These are phyloP conservation scores for Oidium heveae DNA, from an alignment of 2,329 filamentous ascomycete genomes.

Conservation along the genomic window DNA sequence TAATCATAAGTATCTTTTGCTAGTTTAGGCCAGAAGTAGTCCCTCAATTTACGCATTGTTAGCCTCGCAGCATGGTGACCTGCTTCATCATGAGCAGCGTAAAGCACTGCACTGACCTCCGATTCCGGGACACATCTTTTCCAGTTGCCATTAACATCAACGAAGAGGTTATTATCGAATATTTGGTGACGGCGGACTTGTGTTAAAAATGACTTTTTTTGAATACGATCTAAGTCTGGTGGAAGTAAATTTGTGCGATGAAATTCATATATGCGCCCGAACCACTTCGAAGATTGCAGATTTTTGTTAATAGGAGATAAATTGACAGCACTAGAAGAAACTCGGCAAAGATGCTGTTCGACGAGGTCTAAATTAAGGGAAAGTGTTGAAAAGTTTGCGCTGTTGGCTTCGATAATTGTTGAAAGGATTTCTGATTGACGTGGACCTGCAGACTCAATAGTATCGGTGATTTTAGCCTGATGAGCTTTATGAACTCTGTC, in stretches of 20 bases:
- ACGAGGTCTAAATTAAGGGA: background rate
- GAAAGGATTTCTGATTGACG: background rate
- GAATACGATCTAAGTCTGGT: background rate
- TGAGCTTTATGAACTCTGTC: background rate
- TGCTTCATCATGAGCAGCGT: background rate
- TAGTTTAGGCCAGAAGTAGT: background rate
- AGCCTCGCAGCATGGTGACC: background rate
- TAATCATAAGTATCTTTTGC: background rate
- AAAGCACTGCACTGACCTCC: background rate
- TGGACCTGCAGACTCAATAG: background rate
- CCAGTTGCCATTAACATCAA: background rate
- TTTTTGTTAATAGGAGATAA: background rate
- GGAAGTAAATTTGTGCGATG: background rate
- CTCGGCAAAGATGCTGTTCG: background rate
- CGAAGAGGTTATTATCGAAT: too few species aligned
- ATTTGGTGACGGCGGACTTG: background rate
- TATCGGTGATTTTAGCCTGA: background rate
- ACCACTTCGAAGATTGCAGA: too few species aligned
- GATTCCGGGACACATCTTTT: background rate
- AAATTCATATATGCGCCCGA: too few species aligned
- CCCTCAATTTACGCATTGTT: background rate
- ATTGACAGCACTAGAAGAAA: background rate
- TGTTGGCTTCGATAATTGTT: background rate
- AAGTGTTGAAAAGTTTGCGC: background rate
- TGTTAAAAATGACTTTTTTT: background rate